Percentiles rank a stretch among this genome's conserved stretches.
These are phyloP conservation scores for Claviceps sp. DNA, from an alignment of 2,329 filamentous ascomycete species.

Conservation along the genomic window DNA sequence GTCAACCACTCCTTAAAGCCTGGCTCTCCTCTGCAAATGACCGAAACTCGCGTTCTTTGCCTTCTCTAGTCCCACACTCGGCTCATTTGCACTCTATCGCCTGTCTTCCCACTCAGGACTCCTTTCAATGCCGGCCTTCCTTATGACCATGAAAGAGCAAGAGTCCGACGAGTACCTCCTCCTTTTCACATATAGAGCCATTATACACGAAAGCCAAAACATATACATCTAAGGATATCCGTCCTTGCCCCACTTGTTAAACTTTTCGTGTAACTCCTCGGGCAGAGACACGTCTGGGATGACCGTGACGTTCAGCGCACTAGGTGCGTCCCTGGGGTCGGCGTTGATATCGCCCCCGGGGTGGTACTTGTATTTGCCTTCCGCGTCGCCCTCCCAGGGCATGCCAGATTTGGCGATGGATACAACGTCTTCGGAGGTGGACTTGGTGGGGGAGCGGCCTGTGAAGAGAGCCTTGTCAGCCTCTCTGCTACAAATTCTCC, in stretches of 20 bases:
- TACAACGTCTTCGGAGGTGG: slow-evolving; percentile 69
- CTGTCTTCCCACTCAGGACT: too few relatives aligned
- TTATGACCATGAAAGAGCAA: too few relatives aligned
- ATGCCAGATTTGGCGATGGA: slow-evolving; percentile 63
- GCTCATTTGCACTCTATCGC: too few relatives aligned
- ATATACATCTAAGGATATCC: slow-evolving; percentile 48
- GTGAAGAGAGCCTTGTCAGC: background rate
- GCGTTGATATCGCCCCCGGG: slow-evolving; percentile 70
- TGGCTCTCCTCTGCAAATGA: too few relatives aligned
- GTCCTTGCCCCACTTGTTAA: slow-evolving; percentile 99
- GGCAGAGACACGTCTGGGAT: slow-evolving; percentile 87
- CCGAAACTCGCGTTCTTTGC: too few relatives aligned
- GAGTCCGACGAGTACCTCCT: too few relatives aligned
- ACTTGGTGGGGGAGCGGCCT: slow-evolving; percentile 74
- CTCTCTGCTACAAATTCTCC: background rate
- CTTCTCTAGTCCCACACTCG: too few relatives aligned
- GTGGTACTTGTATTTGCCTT: slow-evolving; percentile 65
- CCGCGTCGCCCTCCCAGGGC: slow-evolving; percentile 71
- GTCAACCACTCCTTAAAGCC: too few relatives aligned
- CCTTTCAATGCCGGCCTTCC: too few relatives aligned
- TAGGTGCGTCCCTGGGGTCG: slow-evolving; percentile 77
- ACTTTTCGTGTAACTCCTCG: slow-evolving; percentile 87
- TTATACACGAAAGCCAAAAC: background rate
- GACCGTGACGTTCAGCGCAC: slow-evolving; percentile 88
- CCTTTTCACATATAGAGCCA: too few relatives aligned